Evolutionary conservation across 257 asterid genomes (phyloP), one percentile per base, ranked within the genome.

Genomic region (Salvia splendens): DNA sequence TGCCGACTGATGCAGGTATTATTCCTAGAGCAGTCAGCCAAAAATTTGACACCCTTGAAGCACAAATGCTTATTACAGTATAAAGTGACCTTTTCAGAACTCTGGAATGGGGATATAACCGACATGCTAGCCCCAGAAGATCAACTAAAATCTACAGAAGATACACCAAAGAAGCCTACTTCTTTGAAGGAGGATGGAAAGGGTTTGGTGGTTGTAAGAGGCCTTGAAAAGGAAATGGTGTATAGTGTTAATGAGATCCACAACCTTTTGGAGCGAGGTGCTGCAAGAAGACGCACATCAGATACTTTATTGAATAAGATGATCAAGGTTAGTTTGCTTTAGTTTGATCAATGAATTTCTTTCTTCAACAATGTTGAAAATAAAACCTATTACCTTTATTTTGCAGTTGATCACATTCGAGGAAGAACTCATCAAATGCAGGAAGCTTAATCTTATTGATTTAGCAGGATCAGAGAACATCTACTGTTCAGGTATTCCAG

Each of bases 381-480:
- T 17, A 11, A 24, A 11, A 8, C 50, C 48, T 11, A 61, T 46
- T 60, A 65, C 17, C 10, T 24, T 28, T 38, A 24, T 30, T 43
- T 61, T 72, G 85, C 94, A 90, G 97, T 63, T 92, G 95, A 49
- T 90, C 97, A 61, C 97, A 90, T 82, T 84, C 94, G 92, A 87
- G 33, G 95, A 87, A 73, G 97, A 90, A 75, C 87, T 90, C 64
- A 86, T 90, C 46, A 90, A 90, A 74, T 90, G 94, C 16, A 95
- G 95, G 63, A 90, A 90, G 86, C 89, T 90, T 54, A 90, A 90
- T 80, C 95, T 90, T 80, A 95, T 90, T 73, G 95, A 90, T 81
- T 77, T 90, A 78, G 95, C 95, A 16, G 97, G 97, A 65, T 90
- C 95, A 59, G 95, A 90, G 79, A 90, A 90, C 75, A 90, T 90